Conservation (phyloP, 2,329 filamentous ascomycete genomes). For the Scedosporium aurantiacum region DNA sequence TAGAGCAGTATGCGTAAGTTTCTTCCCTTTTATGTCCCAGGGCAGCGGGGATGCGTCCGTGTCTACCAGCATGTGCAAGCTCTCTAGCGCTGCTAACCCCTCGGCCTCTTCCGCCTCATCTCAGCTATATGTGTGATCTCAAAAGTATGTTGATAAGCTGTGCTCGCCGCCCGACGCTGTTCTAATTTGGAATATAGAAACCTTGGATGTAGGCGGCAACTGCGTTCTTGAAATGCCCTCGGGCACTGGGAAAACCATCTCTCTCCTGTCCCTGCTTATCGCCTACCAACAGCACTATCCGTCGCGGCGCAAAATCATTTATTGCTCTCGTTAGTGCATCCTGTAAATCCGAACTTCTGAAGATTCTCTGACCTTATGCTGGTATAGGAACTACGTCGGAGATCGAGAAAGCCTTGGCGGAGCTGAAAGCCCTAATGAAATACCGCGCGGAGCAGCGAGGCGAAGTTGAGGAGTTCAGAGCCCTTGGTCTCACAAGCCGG, state of each 20-base stretch:
- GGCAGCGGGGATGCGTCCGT: no score
- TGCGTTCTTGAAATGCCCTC: constrained; percentile 99
- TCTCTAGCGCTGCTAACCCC: constrained; percentile 5
- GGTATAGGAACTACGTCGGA: constrained; percentile 81
- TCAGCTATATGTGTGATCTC: constrained; percentile 45
- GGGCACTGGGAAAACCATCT: constrained; percentile 95
- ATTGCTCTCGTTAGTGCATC: constrained; percentile 68
- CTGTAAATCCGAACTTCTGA: neutral
- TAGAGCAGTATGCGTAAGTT: constrained; percentile 45
- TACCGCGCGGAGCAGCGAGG: constrained; percentile 87
- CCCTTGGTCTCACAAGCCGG: constrained; percentile 83
- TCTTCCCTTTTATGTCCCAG: neutral
- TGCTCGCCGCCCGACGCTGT: constrained; percentile 6
- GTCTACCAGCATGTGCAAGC: no score
- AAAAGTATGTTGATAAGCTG: constrained; percentile 29
- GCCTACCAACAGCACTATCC: constrained; percentile 93
- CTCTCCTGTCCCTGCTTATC: constrained; percentile 85
- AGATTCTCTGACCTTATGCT: neutral
- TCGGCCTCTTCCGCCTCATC: neutral
- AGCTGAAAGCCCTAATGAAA: constrained; percentile 88
- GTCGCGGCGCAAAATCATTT: constrained; percentile 90
- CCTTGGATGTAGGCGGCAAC: constrained; percentile 87
- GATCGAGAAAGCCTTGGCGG: constrained; percentile 92
- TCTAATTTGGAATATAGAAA: constrained; percentile 31
- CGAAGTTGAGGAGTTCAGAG: constrained; percentile 82